Base-by-base conservation (phyloP, 2,329 filamentous ascomycete species). In the Alternaria ethzedia region DNA sequence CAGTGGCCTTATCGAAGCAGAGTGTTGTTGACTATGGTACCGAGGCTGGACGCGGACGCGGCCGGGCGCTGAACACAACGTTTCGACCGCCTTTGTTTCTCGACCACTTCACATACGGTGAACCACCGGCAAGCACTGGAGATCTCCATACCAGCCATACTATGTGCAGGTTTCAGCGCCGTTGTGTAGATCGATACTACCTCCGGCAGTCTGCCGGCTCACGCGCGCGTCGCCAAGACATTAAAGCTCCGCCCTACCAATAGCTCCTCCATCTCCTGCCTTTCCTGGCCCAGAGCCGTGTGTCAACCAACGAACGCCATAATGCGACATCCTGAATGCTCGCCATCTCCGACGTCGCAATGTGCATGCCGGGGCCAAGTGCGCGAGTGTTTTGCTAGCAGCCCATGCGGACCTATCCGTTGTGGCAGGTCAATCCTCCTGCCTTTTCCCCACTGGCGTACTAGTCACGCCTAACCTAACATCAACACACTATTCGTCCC, bases 401-500 rank as follows among this genome's bases (percentile, higher is more conserved):
- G 50, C 28, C 49, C 50, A 59, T 46, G 36, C 32, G 51, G 32
- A 43, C 57, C 26, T 21, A 23, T 63, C 57, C 26, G 32, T 55
- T 56, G 57, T 44, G 57, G 61, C 57, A 63, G 61, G 57, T 60
- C 61, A 32, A 55, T 56, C 45, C 17, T 41, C 61, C 36, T 55
- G 59, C 36, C 45, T 55, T 63, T 63, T 54, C 44, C 43, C 50
- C 30, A 56, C 21, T 36, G 45, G 44, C 56, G 20, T 59, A 25
- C 49, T 54, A 54, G 44, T 36, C 49, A 36, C 49, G 36, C 21
- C 49, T 41, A 25, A 52, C 21, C 50, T 15, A 25, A 15, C 43
- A 13, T 13, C 26, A 15, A 47, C 55, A 20, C 49, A 15, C 36
- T 17, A 62, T 62, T 59, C 49, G 60, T 32, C 59, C 55, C 30